Percentiles rank a stretch among this genome's conserved stretches.
phyloP scores from a whole-genome alignment of 2,329 filamentous ascomycete species.

The Hymenoscyphus repandus region DNA sequence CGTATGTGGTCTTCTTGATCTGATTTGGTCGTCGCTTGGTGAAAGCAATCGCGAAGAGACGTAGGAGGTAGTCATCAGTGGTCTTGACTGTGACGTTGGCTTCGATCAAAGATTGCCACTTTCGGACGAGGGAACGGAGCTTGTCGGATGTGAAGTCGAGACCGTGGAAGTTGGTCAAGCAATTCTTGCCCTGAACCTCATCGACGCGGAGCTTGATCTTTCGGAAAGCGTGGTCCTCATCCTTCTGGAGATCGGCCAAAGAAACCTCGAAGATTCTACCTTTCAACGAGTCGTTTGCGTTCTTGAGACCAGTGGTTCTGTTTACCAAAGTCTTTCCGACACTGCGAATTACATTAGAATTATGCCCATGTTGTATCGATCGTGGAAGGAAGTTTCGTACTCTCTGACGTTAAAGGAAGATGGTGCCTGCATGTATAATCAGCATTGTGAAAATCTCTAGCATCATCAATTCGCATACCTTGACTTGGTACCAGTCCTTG shows the following conservation, averaged over 20 bases:
- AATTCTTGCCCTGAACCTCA: slow-evolving; percentile 99
- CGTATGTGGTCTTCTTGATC: slow-evolving; percentile 99
- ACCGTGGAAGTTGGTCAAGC: slow-evolving; percentile 99
- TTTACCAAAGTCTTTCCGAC: slow-evolving; percentile 99
- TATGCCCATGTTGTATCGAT: slow-evolving; percentile 8
- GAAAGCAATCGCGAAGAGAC: slow-evolving; percentile 98
- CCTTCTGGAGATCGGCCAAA: slow-evolving; percentile 97
- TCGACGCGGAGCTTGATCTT: slow-evolving; percentile 99
- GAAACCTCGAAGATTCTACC: slow-evolving; percentile 98
- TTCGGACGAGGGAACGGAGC: slow-evolving; percentile 96
- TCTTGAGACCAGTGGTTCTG: slow-evolving; percentile 99
- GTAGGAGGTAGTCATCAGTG: slow-evolving; percentile 98
- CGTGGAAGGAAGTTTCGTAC: slow-evolving; percentile 45
- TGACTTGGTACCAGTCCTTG: slow-evolving; percentile 99
- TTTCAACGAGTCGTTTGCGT: slow-evolving; percentile 98
- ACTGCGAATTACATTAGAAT: slow-evolving; percentile 50
- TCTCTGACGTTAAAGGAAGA: slow-evolving; percentile 94
- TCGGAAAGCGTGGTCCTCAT: slow-evolving; percentile 99
- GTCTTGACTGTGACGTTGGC: slow-evolving; percentile 99
- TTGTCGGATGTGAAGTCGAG: slow-evolving; percentile 99
- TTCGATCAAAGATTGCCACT: slow-evolving; percentile 99
- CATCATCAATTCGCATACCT: slow-evolving; percentile 49
- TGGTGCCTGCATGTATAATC: slow-evolving; percentile 59
- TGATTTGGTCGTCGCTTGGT: slow-evolving; percentile 99
- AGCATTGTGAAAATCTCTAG: slow-evolving; percentile 16